A percentile compares a stretch with the other conserved stretches of the same genome.
Evolutionary conservation across 2,329 filamentous ascomycete species (phyloP).

Genomic region (Elsinoe batatas): DNA sequence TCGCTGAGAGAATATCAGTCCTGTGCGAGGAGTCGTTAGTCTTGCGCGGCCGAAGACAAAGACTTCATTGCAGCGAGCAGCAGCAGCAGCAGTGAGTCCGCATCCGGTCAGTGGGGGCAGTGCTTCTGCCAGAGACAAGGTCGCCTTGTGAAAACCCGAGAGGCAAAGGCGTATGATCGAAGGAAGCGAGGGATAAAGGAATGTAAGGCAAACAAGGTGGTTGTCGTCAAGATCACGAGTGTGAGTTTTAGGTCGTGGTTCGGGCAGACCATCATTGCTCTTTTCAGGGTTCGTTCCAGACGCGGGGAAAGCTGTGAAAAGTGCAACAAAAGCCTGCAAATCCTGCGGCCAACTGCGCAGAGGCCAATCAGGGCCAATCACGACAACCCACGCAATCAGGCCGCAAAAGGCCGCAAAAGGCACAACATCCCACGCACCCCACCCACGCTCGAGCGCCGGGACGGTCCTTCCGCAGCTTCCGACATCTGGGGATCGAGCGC

Average conservation of each 20-base stretch:
- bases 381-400: constrained; percentile 6
- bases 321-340: no score
- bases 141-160: background rate
- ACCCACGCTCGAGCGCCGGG: background rate
- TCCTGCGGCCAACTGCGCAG: no score
- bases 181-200: background rate
- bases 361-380: background rate
- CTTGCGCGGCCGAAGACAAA: constrained; percentile 4
- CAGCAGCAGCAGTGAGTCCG: background rate
- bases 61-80: constrained; percentile 4
- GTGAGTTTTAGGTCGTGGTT: background rate
- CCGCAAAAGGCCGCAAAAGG: no score
- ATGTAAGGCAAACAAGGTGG: background rate
- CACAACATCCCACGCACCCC: constrained; percentile 8
- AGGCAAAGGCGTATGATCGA: background rate
- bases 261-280: constrained; percentile 1
- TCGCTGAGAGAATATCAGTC: background rate
- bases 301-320: constrained; percentile 1
- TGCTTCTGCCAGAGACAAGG: background rate
- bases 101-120: constrained; percentile 1
- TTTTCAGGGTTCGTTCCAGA: constrained; percentile 10
- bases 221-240: constrained; percentile 1
- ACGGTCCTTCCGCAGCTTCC: constrained; percentile 4
- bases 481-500: constrained; percentile 3
- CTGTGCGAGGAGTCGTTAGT: background rate